Evolutionary conservation across 2,329 filamentous ascomycete species (phyloP), one percentile per base, ranked within the genome.

Genomic region (Aspergillus quadrilineatus): DNA sequence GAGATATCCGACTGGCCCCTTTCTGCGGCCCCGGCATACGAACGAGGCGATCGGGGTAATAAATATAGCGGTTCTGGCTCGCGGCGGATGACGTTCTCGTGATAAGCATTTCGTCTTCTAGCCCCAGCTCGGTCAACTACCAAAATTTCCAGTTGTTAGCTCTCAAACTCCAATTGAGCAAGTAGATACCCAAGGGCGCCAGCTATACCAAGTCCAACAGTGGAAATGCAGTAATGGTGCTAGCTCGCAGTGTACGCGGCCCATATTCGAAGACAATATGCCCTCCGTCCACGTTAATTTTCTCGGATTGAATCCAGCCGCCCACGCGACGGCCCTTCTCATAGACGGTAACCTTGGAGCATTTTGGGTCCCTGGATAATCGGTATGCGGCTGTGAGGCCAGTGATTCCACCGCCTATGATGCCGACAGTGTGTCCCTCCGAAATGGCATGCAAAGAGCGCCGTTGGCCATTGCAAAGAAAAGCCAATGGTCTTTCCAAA

Each of bases 1-100:
- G 68, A 3, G 59, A 53, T 15, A 68, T 14, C 3, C 51, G 7
- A 4, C 65, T 59, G 14, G 57, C 53, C 2, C 66, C 57, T 45
- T 69, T 66, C 15, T 73, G 64, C 0, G 74, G 78, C 7, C 75
- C 74, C 6, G 86, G 85, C 66, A 89, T 73, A 26, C 80, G 79
- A 52, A 91, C 88, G 30, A 94, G 82, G 67, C 87, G 89, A 70
- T 96, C 89, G 1, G 90, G 90, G 67, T 95, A 96, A 80, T 94
- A 97, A 58, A 97, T 79, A 73, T 87, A 97, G 60, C 92, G 88
- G 68, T 87, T 88, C 53, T 71, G 73, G 8, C 85, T 79, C 52
- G 80, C 79, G 51, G 81, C 75, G 4, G 82, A 79, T 30, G 69
- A 70, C 42, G 75, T 82, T 4, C 73, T 73, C 45, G 80, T 85